Percentiles rank a stretch among this genome's conserved stretches.
These are phyloP conservation scores for Grigorovia transvaalensis DNA, from an alignment of 805 yeast species.

Conservation along the genomic window DNA sequence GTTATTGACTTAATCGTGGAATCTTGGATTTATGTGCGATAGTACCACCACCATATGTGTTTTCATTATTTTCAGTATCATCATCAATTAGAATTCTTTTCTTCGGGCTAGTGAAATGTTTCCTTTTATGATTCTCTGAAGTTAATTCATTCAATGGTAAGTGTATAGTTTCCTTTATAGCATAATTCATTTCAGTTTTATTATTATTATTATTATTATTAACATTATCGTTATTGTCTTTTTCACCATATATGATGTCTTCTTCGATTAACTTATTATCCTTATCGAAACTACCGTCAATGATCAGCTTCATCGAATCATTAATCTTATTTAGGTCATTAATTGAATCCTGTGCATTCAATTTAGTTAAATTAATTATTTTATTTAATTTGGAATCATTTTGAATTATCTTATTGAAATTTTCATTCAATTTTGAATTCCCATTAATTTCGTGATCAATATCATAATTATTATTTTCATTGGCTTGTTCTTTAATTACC, in stretches of 20 bases:
- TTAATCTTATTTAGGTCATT: conserved; percentile 6
- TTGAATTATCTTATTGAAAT: conserved; percentile 12
- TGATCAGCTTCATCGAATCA: conserved; percentile 7
- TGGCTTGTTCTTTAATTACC: conserved; percentile 9
- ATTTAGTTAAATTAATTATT: conserved; percentile 4
- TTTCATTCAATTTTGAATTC: conserved; percentile 9
- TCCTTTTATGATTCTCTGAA: background rate
- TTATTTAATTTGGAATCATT: conserved; percentile 11
- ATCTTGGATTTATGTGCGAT: background rate
- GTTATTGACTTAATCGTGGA: conserved; percentile 1
- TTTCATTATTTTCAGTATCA: background rate
- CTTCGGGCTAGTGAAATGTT: background rate
- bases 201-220: background rate
- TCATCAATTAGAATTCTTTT: background rate
- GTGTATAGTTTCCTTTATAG: background rate
- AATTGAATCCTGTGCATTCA: conserved; percentile 5
- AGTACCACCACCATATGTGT: background rate
- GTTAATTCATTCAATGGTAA: background rate
- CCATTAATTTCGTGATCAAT: conserved; percentile 5
- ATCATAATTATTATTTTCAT: conserved; percentile 1
- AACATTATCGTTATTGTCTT: background rate
- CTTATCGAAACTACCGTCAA: conserved; percentile 4
- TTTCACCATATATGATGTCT: background rate
- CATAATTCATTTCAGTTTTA: background rate
- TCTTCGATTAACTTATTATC: no score